These are phyloP conservation scores for Coniochaeta sp. DNA, from an alignment of 2,329 filamentous ascomycete species.

Conservation along the genomic window DNA sequence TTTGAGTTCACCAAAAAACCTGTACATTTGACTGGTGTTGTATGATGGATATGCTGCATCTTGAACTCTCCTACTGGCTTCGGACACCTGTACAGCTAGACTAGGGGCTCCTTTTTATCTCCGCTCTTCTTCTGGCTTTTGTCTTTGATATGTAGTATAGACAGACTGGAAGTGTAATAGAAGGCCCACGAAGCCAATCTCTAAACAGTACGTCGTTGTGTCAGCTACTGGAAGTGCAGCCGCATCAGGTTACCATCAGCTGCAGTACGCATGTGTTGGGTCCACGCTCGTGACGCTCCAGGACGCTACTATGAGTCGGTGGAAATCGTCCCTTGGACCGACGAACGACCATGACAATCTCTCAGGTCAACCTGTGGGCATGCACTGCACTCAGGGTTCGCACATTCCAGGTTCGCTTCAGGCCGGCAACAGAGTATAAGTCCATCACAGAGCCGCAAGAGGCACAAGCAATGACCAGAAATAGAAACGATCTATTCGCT, in stretches of 20 bases:
- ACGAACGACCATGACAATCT: too few relatives aligned
- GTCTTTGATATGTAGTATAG: slow-evolving; percentile 20
- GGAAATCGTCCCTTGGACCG: too few relatives aligned
- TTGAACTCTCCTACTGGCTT: slow-evolving; percentile 10
- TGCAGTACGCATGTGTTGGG: too few relatives aligned
- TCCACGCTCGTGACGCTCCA: too few relatives aligned
- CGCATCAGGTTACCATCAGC: too few relatives aligned
- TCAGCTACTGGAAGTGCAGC: too few relatives aligned
- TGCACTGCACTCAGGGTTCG: too few relatives aligned
- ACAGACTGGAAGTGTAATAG: slow-evolving; percentile 8
- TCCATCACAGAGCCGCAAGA: neutral
- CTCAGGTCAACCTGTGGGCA: too few relatives aligned
- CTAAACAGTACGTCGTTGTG: neutral
- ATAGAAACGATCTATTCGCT: slow-evolving; percentile 1
- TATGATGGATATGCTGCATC: slow-evolving; percentile 13
- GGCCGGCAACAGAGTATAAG: too few relatives aligned
- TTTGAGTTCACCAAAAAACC: neutral
- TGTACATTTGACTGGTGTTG: slow-evolving; percentile 3
- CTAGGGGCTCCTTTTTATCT: slow-evolving; percentile 14
- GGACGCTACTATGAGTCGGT: too few relatives aligned
- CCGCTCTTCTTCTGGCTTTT: slow-evolving; percentile 16
- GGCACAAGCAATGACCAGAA: neutral
- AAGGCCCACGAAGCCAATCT: neutral
- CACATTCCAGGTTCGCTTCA: too few relatives aligned
- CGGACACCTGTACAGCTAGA: slow-evolving; percentile 3